Evolutionary conservation across 2,329 filamentous ascomycete genomes (phyloP).

Genomic region (Hypoxylon sp.): DNA sequence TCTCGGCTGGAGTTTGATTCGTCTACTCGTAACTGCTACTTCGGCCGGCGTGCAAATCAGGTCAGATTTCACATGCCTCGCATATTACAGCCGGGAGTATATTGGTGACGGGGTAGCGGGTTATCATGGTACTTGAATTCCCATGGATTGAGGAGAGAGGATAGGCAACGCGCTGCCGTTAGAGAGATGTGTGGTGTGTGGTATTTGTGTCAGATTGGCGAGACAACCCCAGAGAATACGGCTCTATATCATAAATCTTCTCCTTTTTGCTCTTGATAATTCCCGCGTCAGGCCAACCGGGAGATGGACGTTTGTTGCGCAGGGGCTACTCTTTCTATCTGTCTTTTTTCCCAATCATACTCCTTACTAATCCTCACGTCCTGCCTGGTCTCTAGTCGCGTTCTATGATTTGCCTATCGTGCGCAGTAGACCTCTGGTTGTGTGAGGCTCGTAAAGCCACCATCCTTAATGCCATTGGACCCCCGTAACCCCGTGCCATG

Average conservation of each 20-base stretch:
- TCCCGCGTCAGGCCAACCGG: slow-evolving; percentile 52
- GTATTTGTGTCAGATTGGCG: slow-evolving; percentile 57
- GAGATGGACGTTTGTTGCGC: slow-evolving; percentile 53
- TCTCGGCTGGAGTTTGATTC: slow-evolving; percentile 56
- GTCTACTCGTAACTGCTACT: slow-evolving; percentile 52
- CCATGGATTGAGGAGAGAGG: slow-evolving; percentile 46
- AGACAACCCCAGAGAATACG: slow-evolving; percentile 57
- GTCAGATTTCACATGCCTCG: slow-evolving; percentile 52
- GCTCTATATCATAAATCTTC: slow-evolving; percentile 65
- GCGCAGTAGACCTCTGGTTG: not conserved
- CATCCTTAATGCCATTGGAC: not conserved
- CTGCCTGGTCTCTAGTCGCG: slow-evolving; percentile 40
- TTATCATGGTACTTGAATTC: slow-evolving; percentile 49
- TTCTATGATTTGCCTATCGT: slow-evolving; percentile 17
- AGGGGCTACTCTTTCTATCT: slow-evolving; percentile 53
- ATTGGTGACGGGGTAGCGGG: slow-evolving; percentile 51
- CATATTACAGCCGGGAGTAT: slow-evolving; percentile 48
- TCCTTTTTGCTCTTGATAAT: slow-evolving; percentile 61
- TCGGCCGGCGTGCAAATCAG: slow-evolving; percentile 51
- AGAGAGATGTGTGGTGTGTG: slow-evolving; percentile 54
- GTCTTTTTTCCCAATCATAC: slow-evolving; percentile 52
- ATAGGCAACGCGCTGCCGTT: slow-evolving; percentile 50
- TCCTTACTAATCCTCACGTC: slow-evolving; percentile 53
- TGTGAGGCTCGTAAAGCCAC: slow-evolving; percentile 11
- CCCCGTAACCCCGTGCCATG: not conserved